Evolutionary conservation across 441 rosid species (phyloP), one percentile per base, ranked within the genome.

Genomic region (Jatropha multifida): DNA sequence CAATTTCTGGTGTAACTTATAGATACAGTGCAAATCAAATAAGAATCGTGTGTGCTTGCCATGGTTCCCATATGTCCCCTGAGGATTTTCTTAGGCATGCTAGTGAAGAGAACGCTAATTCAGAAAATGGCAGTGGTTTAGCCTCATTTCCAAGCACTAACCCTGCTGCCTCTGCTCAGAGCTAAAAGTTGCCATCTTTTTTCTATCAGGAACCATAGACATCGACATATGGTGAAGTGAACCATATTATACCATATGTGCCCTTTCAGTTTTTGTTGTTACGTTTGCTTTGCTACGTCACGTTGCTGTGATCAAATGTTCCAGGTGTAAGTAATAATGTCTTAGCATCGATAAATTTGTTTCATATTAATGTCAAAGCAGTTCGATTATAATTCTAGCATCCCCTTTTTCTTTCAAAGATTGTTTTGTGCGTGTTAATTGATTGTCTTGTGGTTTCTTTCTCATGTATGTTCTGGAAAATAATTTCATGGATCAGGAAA

Each of bases 21-120:
- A 79, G 82, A 73, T 95, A 69, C 88, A 92, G 85, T 18, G 76
- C 90, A 12, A 90, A 84, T 83, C 93, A 89, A 83, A 88, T 95
- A 74, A 86, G 80, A 83, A 93, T 95, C 12, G 98, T 95, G n/a
- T 95, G 98, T 27, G 98, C 98, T 76, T 95, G 99, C 75, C 98
- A 93, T n/a, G 88, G 99, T 72, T 72, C 80, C 12, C 99, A 95
- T 75, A 86, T 93, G 96, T 86, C 90, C 46, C 97, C 97, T 0
- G 98, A 95, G 78, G 99, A 93, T 81, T 95, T 95, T 83, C 88
- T 92, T 26, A 81, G 85, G 65, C 99, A 95, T 46, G 98, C 99
- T 65, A 90, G 86, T 8, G 97, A 90, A 63, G 97, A 90, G 79
- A 77, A 81, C 62, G 79, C 75, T 26, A 83, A 80, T 74, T 89